Conservation (phyloP, 139 green algal genomes). For the Dunaliella primolecta region DNA sequence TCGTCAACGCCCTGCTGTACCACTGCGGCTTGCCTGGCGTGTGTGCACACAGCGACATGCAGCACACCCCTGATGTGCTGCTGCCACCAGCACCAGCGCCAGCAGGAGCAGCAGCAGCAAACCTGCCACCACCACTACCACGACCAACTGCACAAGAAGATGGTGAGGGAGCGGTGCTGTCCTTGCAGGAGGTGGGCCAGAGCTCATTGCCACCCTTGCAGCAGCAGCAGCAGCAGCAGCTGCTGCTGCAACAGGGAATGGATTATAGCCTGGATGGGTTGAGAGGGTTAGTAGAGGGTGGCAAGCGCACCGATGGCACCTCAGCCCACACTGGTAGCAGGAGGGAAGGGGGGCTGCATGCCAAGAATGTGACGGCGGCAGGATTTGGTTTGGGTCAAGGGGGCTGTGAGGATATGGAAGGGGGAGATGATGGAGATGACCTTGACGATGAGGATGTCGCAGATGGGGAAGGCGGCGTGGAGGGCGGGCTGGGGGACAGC, state of each 20-base stretch:
- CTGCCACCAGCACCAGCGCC: neutral
- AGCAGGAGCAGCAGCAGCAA: neutral
- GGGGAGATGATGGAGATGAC: slow-evolving; percentile 9
- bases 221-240: slow-evolving; percentile 8
- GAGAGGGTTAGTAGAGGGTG: neutral
- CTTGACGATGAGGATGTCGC: neutral
- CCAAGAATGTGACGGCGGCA: no score
- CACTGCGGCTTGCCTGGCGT: slow-evolving; percentile 74
- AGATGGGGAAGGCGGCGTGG: no score
- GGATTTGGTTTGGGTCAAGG: no score
- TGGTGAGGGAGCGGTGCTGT: no score
- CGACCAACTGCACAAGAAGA: no score
- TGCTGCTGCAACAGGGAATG: neutral
- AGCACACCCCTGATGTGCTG: slow-evolving; percentile 3
- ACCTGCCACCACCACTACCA: neutral
- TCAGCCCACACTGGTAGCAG: no score
- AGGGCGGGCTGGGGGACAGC: no score
- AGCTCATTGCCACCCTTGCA: no score
- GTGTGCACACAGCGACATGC: neutral
- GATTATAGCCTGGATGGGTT: neutral
- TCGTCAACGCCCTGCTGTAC: slow-evolving; percentile 96
- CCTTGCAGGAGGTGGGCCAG: no score
- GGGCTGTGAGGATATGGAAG: neutral
- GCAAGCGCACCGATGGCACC: no score
- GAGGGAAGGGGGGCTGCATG: no score